phyloP scores from a whole-genome alignment of 1,284 basidiomycete genomes.

The Entoloma clypeatum region DNA sequence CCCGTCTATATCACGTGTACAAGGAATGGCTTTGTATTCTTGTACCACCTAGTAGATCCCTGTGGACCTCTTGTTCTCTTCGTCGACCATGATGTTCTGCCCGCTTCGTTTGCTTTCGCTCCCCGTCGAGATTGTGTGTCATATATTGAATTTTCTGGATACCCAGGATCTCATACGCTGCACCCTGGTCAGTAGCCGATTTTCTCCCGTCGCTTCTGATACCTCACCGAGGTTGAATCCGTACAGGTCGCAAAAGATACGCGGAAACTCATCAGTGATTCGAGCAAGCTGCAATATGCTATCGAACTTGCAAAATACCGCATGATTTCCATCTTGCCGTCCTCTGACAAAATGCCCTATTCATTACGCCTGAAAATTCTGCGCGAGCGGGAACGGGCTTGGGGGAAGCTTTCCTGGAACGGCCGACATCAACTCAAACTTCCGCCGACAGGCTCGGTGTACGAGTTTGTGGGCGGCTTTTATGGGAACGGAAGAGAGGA shows the following conservation, averaged over 20 bases:
- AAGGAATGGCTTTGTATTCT: too few relatives aligned
- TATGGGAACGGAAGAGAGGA: constrained; percentile 46
- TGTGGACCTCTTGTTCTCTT: background rate
- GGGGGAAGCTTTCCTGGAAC: constrained; percentile 41
- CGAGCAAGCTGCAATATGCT: constrained; percentile 42
- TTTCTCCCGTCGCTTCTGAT: background rate
- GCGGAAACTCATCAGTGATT: constrained; percentile 33
- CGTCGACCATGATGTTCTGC: constrained; percentile 17
- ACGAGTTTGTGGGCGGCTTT: constrained; percentile 47
- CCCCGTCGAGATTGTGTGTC: constrained; percentile 43
- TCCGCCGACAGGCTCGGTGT: constrained; percentile 42
- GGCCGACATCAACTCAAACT: constrained; percentile 34
- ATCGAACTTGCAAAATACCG: constrained; percentile 44
- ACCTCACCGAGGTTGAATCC: constrained; percentile 11
- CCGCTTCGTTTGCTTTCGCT: constrained; percentile 26
- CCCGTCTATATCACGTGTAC: too few relatives aligned
- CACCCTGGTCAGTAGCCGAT: constrained; percentile 24
- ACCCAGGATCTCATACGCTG: constrained; percentile 36
- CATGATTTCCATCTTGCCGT: constrained; percentile 34
- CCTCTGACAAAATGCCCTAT: constrained; percentile 28
- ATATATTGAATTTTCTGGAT: constrained; percentile 35
- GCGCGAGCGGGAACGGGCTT: constrained; percentile 38
- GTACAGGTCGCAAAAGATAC: constrained; percentile 38
- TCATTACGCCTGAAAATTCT: constrained; percentile 38
- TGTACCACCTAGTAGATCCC: too few relatives aligned